Percentiles rank a stretch among this genome's conserved stretches.
phyloP scores from a whole-genome alignment of 164 flowering plant genomes.

The Kalanchoe fedtschenkoi region DNA sequence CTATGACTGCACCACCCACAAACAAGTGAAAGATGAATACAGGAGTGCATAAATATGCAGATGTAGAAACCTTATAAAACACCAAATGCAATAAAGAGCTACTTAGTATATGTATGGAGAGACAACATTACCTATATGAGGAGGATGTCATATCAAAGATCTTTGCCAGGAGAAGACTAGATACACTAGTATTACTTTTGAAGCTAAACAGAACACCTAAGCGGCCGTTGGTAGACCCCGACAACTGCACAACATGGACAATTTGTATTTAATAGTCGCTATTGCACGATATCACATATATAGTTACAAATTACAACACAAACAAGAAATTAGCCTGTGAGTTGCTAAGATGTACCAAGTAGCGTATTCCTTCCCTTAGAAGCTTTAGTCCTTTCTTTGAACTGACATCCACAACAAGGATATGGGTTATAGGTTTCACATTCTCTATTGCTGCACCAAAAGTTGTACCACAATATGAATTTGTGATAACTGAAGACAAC shows the following conservation, averaged over 20 bases:
- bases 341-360: constrained; percentile 43
- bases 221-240: constrained; percentile 62
- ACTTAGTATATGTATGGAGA: too few relatives aligned
- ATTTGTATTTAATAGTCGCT: not conserved
- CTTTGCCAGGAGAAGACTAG: constrained; percentile 45
- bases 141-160: constrained; percentile 51
- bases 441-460: constrained; percentile 64
- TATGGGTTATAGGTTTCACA: constrained; percentile 90
- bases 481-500: constrained; percentile 2
- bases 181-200: constrained; percentile 21
- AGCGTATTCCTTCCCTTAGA: constrained; percentile 73
- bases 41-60: not conserved
- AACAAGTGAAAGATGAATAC: constrained; percentile 7
- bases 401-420: constrained; percentile 57
- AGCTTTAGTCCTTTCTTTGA: constrained; percentile 68
- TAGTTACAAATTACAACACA: not conserved
- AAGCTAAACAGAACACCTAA: constrained; percentile 59
- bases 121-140: constrained; percentile 39
- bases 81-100: too few relatives aligned
- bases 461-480: not conserved
- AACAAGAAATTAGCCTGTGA: not conserved
- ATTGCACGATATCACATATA: not conserved
- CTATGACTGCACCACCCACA: constrained; percentile 46
- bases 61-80: not conserved
- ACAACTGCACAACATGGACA: constrained; percentile 33